Conservation (phyloP, 305 asterid species). For the Rubia balearica region DNA sequence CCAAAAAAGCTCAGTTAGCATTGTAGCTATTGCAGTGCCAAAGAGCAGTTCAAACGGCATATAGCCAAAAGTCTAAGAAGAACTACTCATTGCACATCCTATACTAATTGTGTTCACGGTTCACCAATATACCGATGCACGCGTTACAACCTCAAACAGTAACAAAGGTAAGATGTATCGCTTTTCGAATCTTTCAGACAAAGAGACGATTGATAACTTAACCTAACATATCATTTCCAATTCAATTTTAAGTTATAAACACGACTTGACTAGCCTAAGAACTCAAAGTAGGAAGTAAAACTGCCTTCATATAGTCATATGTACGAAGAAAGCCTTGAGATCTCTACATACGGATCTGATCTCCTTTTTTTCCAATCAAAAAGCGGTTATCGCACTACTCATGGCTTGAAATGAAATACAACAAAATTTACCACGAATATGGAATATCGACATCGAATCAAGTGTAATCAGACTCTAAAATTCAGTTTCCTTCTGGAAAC, state of each 20-base stretch:
- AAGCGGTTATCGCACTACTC: background rate
- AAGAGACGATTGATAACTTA: background rate
- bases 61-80: background rate
- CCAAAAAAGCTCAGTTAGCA: background rate
- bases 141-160: background rate
- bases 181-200: background rate
- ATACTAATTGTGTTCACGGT: background rate
- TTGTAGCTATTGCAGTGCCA: background rate
- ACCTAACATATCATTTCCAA: background rate
- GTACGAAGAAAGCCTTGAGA: background rate
- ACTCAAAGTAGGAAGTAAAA: background rate
- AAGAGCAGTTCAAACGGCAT: background rate
- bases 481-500: background rate
- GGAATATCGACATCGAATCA: background rate
- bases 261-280: conserved; percentile 3
- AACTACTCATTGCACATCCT: background rate
- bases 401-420: background rate
- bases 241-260: background rate
- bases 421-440: background rate
- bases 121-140: background rate
- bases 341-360: background rate
- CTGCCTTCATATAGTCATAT: background rate
- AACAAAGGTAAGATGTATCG: background rate
- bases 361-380: background rate
- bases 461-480: background rate